These are phyloP conservation scores for Pseudomonodictys pantanalensis DNA, from an alignment of 495 filamentous ascomycete genomes.

Conservation along the genomic window DNA sequence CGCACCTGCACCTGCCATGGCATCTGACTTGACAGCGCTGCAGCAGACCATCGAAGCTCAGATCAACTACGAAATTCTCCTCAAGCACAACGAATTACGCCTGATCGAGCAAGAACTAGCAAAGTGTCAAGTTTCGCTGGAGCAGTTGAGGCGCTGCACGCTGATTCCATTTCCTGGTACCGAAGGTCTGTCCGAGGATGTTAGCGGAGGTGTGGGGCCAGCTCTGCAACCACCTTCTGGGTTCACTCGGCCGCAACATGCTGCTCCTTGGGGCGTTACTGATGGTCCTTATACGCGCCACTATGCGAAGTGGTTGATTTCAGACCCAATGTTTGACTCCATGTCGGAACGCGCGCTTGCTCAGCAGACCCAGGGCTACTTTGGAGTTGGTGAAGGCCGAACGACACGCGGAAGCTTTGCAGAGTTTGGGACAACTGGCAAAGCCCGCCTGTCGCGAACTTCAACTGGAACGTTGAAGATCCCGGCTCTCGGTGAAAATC, in stretches of 20 bases:
- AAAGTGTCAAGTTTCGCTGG: conserved; percentile 91
- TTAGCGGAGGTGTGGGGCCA: conserved; percentile 69
- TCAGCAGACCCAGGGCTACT: conserved; percentile 26
- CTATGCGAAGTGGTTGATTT: conserved; percentile 90
- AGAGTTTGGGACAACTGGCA: conserved; percentile 56
- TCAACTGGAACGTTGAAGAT: conserved; percentile 50
- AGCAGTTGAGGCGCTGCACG: conserved; percentile 88
- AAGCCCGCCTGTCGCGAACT: conserved; percentile 49
- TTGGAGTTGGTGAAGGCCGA: conserved; percentile 54
- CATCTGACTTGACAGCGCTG: conserved; percentile 40
- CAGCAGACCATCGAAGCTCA: conserved; percentile 77
- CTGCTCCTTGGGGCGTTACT: conserved; percentile 81
- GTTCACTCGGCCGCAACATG: conserved; percentile 60
- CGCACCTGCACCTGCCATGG: conserved; percentile 22
- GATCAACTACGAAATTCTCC: conserved; percentile 83
- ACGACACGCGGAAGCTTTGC: conserved; percentile 69
- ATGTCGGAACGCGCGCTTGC: conserved; percentile 17
- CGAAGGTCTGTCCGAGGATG: conserved; percentile 58
- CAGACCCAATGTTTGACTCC: conserved; percentile 77
- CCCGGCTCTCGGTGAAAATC: conserved; percentile 54
- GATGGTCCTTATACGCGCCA: conserved; percentile 91
- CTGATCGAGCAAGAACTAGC: conserved; percentile 94
- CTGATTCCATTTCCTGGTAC: conserved; percentile 80
- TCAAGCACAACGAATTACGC: conserved; percentile 91
- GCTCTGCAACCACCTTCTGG: conserved; percentile 58